Percentiles rank a stretch among this genome's conserved stretches.
phyloP scores from a whole-genome alignment of 805 yeast species.

The Ogataea nakhonphanomensis region DNA sequence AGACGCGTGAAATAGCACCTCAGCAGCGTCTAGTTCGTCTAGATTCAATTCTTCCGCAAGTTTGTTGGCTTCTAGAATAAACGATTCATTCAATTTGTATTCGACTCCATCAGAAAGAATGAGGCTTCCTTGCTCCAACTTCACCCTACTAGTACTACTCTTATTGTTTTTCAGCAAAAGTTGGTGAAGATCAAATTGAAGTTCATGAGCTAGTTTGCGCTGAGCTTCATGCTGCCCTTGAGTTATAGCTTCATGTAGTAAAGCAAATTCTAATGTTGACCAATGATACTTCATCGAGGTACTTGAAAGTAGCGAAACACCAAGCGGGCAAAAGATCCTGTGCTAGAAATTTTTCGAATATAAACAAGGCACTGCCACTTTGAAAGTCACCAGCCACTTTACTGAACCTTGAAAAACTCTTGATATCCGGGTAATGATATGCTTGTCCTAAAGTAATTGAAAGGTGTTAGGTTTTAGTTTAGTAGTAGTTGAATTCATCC shows the following conservation, averaged over 20 bases:
- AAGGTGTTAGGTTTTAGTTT: background rate
- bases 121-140: constrained; percentile 45
- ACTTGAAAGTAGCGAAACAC: background rate
- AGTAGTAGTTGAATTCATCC: constrained; percentile 1
- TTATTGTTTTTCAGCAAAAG: constrained; percentile 43
- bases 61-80: constrained; percentile 54
- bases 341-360: constrained; percentile 6
- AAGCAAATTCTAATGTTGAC: constrained; percentile 41
- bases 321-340: background rate
- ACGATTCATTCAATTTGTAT: constrained; percentile 61
- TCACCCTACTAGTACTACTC: constrained; percentile 44
- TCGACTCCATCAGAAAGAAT: constrained; percentile 53
- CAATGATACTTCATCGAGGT: constrained; percentile 27
- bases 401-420: background rate
- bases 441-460: background rate
- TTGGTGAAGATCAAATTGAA: constrained; percentile 43
- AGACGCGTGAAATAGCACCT: constrained; percentile 52
- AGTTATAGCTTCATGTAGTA: constrained; percentile 46
- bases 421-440: constrained; percentile 5
- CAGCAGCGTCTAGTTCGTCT: constrained; percentile 76
- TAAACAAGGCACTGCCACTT: constrained; percentile 11
- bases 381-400: constrained; percentile 2
- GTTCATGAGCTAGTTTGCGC: constrained; percentile 15
- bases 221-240: constrained; percentile 21
- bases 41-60: constrained; percentile 65